Conservation (phyloP, 257 asterid species). For the Rubia yunnanensis region DNA sequence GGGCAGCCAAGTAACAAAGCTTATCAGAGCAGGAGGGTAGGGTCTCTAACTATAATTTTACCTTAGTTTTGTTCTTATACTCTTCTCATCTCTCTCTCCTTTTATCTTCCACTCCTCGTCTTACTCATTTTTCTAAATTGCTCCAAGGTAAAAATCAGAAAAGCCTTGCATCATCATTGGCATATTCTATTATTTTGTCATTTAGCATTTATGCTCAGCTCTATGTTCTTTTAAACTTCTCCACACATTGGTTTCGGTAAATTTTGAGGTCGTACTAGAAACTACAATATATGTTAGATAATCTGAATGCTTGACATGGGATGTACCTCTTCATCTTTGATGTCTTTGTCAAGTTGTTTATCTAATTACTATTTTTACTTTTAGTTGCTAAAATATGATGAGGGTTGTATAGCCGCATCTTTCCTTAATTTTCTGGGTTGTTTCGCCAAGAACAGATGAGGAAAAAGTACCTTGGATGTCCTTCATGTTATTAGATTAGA, state of each 20-base stretch:
- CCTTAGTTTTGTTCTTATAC: neutral
- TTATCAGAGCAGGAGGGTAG: slow-evolving; percentile 92
- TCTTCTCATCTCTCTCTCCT: neutral
- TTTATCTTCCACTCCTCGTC: neutral
- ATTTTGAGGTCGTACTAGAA: neutral
- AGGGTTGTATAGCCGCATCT: neutral
- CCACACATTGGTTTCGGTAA: neutral
- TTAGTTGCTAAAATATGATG: neutral
- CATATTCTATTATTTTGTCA: neutral
- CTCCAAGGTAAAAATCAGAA: neutral
- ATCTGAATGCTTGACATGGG: neutral
- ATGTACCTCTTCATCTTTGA: neutral
- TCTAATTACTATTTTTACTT: neutral
- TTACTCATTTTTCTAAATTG: neutral
- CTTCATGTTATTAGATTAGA: neutral
- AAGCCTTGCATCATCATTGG: neutral
- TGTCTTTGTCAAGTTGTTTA: neutral
- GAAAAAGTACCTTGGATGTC: neutral
- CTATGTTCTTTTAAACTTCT: neutral
- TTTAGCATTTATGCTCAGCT: neutral
- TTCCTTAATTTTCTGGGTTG: no score
- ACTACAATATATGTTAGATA: neutral
- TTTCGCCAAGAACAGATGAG: no score
- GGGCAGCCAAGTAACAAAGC: slow-evolving; percentile 95
- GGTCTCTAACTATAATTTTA: slow-evolving; percentile 16